Evolutionary conservation across 2,329 filamentous ascomycete species (phyloP), one percentile per base, ranked within the genome.

Genomic region (Arthrinium puccinioides): DNA sequence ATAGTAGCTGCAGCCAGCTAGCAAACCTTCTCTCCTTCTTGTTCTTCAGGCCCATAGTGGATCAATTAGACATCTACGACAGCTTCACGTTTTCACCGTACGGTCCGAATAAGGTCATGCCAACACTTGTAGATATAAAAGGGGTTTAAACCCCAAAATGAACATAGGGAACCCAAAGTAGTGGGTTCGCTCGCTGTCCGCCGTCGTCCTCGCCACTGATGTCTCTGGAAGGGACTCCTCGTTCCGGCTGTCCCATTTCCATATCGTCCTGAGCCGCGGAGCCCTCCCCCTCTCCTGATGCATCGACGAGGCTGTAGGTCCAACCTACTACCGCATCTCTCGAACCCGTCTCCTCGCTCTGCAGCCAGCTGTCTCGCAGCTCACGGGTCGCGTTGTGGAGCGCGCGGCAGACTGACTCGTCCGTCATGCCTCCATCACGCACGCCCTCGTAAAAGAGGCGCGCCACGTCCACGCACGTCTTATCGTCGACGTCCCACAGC

Each of bases 401-500:
- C 11, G 24, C 34, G 13, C 15, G 24, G 16, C 9, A 19, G 4
- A 36, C 34, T 13, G 23, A 10, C 15, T 29, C 24, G 34, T 37
- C 35, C 10, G 10, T 23, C 25, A 37, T n/a, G 18, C n/a, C 35
- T 7, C 13, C 13, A 11, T 37, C 20, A 10, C 8, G 8, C 6
- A 37, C 21, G 16, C 10, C 10, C 38, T 55, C 46, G 38, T 61
- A 62, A 0, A 49, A 31, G 2, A 43, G 34, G 24, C 34, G 51
- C 1, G 59, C 53, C 23, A 59, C 41, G 2, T 58, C 47, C 3
- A 60, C 47, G 38, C 54, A 62, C 3, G 38, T 6, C 14, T 43
- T 28, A 38, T 67, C 62, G 3, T 47, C 41, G 0, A 62, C 57
- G 4, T 55, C 43, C 63, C 61, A 67, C 1, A 66, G 45, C 0